Conservation (phyloP, 192 early-diverging fungal species). For the Umbelopsis sp. region DNA sequence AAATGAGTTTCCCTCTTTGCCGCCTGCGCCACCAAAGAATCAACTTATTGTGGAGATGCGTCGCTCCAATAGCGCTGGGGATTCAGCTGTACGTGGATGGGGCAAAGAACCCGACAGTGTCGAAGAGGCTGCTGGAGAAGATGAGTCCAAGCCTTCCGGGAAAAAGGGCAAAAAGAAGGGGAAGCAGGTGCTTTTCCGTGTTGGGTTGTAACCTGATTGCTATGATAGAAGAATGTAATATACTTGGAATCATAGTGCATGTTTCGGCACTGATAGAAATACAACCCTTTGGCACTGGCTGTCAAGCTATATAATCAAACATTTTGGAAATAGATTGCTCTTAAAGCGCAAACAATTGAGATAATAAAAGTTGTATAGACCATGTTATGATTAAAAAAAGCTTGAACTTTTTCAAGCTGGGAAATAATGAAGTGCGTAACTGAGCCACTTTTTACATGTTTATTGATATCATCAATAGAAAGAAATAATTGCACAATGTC, state of each 20-base stretch:
- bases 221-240: neutral
- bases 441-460: no score
- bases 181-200: conserved; percentile 69
- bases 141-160: neutral
- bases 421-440: no score
- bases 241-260: neutral
- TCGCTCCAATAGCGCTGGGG: conserved; percentile 16
- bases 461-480: no score
- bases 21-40: conserved; percentile 30
- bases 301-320: no score
- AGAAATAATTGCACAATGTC: no score
- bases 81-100: neutral
- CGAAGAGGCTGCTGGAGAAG: conserved; percentile 31
- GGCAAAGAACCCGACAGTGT: conserved; percentile 13
- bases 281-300: no score
- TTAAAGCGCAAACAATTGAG: no score
- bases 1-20: conserved; percentile 38
- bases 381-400: no score
- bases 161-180: conserved; percentile 68
- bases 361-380: no score
- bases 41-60: conserved; percentile 31
- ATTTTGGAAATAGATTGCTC: no score
- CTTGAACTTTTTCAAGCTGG: no score
- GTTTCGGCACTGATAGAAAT: no score
- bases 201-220: conserved; percentile 48